Percentiles rank a stretch among this genome's conserved stretches.
Conservation (phyloP, 1,139 yeast species). For the Debaryomyces udenii region DNA sequence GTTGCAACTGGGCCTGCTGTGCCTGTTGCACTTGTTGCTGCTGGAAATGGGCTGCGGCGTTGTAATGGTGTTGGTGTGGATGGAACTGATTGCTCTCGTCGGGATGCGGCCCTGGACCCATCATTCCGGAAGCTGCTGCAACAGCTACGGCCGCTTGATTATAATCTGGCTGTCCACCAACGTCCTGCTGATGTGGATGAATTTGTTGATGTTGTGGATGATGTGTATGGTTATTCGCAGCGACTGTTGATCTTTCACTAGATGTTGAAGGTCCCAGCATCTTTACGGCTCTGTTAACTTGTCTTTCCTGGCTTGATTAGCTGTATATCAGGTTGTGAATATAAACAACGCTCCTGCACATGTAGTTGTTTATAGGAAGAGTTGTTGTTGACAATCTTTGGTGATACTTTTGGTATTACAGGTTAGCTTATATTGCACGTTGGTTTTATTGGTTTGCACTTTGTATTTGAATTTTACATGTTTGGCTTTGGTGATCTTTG, state of each 20-base stretch:
- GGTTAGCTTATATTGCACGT: slow-evolving; percentile 6
- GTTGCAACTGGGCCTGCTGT: slow-evolving; percentile 17
- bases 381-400: slow-evolving; percentile 15
- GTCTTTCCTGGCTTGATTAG: slow-evolving; percentile 9
- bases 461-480: slow-evolving; percentile 1
- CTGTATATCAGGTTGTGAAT: slow-evolving; percentile 17
- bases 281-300: slow-evolving; percentile 8
- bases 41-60: slow-evolving; percentile 26
- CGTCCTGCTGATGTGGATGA: slow-evolving; percentile 14
- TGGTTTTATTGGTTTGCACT: no score
- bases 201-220: slow-evolving; percentile 16
- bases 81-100: slow-evolving; percentile 29
- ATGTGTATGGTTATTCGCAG: slow-evolving; percentile 14
- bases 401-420: slow-evolving; percentile 12
- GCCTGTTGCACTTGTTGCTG: slow-evolving; percentile 23
- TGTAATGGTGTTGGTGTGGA: slow-evolving; percentile 29
- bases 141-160: slow-evolving; percentile 27
- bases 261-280: slow-evolving; percentile 40
- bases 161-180: slow-evolving; percentile 20
- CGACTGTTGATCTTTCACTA: slow-evolving; percentile 33
- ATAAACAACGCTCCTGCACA: slow-evolving; percentile 22
- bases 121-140: slow-evolving; percentile 18
- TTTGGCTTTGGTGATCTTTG: no score
- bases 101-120: slow-evolving; percentile 19
- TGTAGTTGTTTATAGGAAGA: slow-evolving; percentile 15